These are phyloP conservation scores for Henckelia pumila DNA, from an alignment of 257 asterid genomes.

Conservation along the genomic window DNA sequence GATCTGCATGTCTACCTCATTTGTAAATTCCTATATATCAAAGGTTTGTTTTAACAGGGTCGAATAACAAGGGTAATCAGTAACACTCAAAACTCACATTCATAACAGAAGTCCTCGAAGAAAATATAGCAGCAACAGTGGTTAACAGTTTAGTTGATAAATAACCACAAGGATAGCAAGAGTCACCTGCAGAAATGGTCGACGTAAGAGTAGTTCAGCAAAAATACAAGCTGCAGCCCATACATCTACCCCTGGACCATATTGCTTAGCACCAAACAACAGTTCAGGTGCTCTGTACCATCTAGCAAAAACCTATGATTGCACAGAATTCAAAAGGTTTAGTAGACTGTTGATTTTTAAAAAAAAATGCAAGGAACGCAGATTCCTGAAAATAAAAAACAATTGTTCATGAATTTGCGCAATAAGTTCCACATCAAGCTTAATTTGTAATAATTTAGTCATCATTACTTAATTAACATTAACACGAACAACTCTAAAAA, in stretches of 20 bases:
- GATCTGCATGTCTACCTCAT: not conserved
- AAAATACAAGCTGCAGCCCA: conserved; percentile 99
- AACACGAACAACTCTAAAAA: no score
- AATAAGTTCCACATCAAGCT: not conserved
- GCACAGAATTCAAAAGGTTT: conserved; percentile 25
- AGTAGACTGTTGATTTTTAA: not conserved
- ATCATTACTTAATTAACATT: not conserved
- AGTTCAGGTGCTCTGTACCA: conserved; percentile 99
- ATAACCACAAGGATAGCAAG: conserved; percentile 16
- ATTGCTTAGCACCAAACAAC: conserved; percentile 95
- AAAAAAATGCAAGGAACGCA: conserved; percentile 5
- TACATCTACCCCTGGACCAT: conserved; percentile 96
- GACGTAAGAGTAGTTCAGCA: conserved; percentile 89
- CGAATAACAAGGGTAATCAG: not conserved
- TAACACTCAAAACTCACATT: not conserved
- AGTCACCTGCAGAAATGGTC: conserved; percentile 90
- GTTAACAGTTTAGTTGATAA: conserved; percentile 1
- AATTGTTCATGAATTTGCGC: no score
- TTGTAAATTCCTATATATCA: not conserved
- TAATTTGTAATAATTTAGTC: not conserved
- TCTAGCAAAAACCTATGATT: conserved; percentile 83
- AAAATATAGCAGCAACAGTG: not conserved
- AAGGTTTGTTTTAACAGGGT: not conserved
- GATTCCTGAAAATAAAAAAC: not conserved
- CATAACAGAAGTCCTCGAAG: not conserved